phyloP scores from a whole-genome alignment of 768 basidiomycete genomes.

The Kwoniella mangroviensis region DNA sequence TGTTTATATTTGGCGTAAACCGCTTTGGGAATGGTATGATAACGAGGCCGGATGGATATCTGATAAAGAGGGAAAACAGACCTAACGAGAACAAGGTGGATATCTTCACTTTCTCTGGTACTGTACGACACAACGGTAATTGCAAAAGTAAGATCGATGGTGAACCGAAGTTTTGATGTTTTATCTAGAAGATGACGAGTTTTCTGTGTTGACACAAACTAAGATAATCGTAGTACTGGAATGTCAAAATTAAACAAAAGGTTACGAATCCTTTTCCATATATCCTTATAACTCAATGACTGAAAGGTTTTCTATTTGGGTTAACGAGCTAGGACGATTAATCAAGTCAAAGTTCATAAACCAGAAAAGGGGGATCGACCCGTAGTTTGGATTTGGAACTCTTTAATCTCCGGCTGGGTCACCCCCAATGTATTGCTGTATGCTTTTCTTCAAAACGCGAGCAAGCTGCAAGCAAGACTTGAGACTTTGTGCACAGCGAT shows the following conservation, averaged over 20 bases:
- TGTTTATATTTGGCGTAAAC: no score
- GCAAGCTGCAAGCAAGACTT: no score
- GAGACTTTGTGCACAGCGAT: no score
- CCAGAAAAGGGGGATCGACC: conserved; percentile 15
- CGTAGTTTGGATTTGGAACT: conserved; percentile 8
- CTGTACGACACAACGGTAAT: no score
- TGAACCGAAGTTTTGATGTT: not conserved
- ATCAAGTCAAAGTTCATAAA: conserved; percentile 10
- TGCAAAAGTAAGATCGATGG: not conserved
- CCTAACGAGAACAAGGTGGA: no score
- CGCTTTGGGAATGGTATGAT: not conserved
- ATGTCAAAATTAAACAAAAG: not conserved
- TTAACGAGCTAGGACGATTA: conserved; percentile 2
- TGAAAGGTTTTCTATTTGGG: not conserved
- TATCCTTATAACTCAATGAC: not conserved
- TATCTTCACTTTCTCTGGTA: no score
- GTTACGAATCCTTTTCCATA: no score
- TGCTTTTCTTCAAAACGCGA: no score
- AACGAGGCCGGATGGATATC: not conserved
- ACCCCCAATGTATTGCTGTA: no score
- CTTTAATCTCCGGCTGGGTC: not conserved
- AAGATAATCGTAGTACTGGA: not conserved
- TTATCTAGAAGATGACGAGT: not conserved
- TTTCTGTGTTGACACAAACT: not conserved
- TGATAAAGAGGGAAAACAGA: not conserved